These are phyloP conservation scores for Hypoxylon intermedium DNA, from an alignment of 495 filamentous ascomycete genomes.

Conservation along the genomic window DNA sequence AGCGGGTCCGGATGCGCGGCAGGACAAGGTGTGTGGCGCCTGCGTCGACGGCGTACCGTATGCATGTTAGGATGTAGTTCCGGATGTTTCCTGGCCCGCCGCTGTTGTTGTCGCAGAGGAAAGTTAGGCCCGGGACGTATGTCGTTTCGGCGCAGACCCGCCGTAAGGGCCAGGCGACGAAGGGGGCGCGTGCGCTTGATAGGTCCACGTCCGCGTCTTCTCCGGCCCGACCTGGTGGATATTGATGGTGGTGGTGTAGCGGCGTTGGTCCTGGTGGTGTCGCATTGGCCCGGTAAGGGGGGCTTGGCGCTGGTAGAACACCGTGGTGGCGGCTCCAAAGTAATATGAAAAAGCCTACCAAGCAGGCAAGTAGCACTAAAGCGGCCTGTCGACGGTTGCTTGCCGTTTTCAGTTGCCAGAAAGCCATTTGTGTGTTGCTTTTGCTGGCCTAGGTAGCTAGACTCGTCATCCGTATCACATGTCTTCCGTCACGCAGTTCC, in stretches of 20 bases:
- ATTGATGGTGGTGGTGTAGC: conserved; percentile 9
- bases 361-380: not conserved
- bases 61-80: conserved; percentile 59
- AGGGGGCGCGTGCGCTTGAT: conserved; percentile 48
- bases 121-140: conserved; percentile 50
- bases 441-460: too few species aligned
- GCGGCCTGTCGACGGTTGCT: conserved; percentile 10
- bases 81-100: conserved; percentile 61
- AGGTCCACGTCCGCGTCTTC: conserved; percentile 33
- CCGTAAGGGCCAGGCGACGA: conserved; percentile 54
- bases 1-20: conserved; percentile 50
- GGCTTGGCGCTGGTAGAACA: not conserved
- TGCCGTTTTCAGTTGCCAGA: not conserved
- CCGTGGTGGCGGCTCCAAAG: not conserved
- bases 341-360: not conserved
- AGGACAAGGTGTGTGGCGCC: conserved; percentile 54
- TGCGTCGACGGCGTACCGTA: conserved; percentile 58
- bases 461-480: too few species aligned
- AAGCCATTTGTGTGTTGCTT: conserved; percentile 2
- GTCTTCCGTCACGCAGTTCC: too few species aligned
- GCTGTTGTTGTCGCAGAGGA: conserved; percentile 59
- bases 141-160: conserved; percentile 52
- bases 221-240: not conserved
- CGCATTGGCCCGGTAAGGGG: not conserved
- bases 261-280: not conserved